Evolutionary conservation across 768 basidiomycete species (phyloP), one percentile per base, ranked within the genome.

Genomic region (Pleurotus giganteus): DNA sequence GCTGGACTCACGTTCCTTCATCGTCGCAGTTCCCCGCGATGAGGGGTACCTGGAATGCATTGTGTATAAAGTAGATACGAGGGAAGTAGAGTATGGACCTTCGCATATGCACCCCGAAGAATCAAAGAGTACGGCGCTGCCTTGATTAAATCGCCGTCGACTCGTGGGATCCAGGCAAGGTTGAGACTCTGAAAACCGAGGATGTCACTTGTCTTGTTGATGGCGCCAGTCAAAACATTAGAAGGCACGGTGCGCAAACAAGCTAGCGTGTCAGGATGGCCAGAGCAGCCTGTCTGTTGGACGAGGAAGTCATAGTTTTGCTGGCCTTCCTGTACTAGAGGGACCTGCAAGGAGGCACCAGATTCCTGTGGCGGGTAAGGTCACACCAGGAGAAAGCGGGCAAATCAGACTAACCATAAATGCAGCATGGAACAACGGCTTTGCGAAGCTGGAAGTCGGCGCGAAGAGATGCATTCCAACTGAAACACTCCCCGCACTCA

Each of bases 401-500:
- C 64, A 8, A 61, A 53, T 3, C 66, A 67, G 2, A 66, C 66
- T 62, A 64, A 71, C 65, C 74, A 75, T 74, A 57, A 73, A 61
- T 2, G 66, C 75, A 5, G 65, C 74, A n/a, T 65, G 69, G 64
- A 74, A 77, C 5, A 77, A 57, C 9, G 63, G 64, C 5, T 65
- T 60, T 12, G 62, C 60, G n/a, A n/a, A n/a, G n/a, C n/a, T n/a
- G n/a, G n/a, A n/a, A 29, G 70, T 65, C 21, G 72, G 74, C 2
- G 65, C 63, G 31, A 75, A 34, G 63, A 75, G 66, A 12, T 79
- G 77, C 27, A 74, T 36, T 5, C 67, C 66, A 1, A 71, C 73
- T 39, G 73, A 71, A 45, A 76, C 71, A 1, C 78, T 76, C 2
- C 80, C 81, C 0, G 78, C 76, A 2, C 70, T 73, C 60, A 79